Evolutionary conservation across 495 filamentous ascomycete genomes (phyloP).

Genomic region (Bryoglossum gracile): DNA sequence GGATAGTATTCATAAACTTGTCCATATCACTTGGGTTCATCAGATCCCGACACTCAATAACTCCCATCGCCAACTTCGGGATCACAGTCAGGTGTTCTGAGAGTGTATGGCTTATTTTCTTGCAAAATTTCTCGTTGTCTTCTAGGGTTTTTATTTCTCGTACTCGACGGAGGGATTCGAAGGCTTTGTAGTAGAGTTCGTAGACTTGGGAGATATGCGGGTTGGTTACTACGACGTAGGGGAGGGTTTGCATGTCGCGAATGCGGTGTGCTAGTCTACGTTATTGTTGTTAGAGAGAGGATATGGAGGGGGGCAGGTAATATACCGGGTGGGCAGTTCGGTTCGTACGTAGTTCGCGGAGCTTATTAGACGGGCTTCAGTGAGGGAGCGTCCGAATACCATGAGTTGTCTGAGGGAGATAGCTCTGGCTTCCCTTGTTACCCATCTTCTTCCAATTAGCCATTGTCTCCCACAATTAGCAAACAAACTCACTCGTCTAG

Average conservation of each 20-base stretch:
- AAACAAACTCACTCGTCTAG: conserved; percentile 82
- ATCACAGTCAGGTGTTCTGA: conserved; percentile 89
- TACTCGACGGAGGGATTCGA: conserved; percentile 79
- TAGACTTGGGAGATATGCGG: conserved; percentile 89
- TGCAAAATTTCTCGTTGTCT: conserved; percentile 87
- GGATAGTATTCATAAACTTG: conserved; percentile 87
- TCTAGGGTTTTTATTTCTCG: conserved; percentile 77
- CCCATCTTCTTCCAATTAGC: conserved; percentile 73
- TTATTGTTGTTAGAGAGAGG: background rate
- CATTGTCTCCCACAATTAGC: too few relatives aligned
- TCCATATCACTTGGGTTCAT: conserved; percentile 76
- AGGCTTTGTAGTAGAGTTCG: conserved; percentile 92
- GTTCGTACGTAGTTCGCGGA: conserved; percentile 96
- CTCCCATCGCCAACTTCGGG: conserved; percentile 86
- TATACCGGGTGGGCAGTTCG: conserved; percentile 80
- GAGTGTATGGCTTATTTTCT: conserved; percentile 68
- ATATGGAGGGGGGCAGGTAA: background rate
- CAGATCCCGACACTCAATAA: conserved; percentile 76
- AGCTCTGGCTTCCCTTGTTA: conserved; percentile 72
- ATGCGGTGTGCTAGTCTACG: conserved; percentile 80
- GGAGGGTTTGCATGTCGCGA: conserved; percentile 93
- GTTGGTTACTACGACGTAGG: conserved; percentile 95
- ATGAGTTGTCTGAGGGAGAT: conserved; percentile 89
- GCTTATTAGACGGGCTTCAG: conserved; percentile 79
- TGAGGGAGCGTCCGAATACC: conserved; percentile 85